Percentiles rank a stretch among this genome's conserved stretches.
These are phyloP conservation scores for Breynia disticha DNA, from an alignment of 441 rosid species.

Conservation along the genomic window DNA sequence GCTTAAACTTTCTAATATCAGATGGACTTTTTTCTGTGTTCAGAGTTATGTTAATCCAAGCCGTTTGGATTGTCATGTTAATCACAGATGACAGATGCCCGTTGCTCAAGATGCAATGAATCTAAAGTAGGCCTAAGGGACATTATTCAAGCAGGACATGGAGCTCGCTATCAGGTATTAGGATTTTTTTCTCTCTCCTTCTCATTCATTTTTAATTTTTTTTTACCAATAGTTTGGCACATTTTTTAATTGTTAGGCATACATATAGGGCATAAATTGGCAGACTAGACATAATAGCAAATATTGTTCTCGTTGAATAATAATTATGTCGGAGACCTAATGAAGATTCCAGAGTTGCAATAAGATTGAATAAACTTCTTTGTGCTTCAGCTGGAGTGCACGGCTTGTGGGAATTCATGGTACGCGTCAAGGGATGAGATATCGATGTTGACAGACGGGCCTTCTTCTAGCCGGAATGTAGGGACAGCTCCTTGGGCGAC, in stretches of 20 bases:
- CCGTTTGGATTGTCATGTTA: conserved; percentile 13
- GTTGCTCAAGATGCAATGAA: conserved; percentile 70
- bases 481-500: conserved; percentile 52
- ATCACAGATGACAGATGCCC: conserved; percentile 85
- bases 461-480: conserved; percentile 35
- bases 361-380: neutral
- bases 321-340: too few relatives aligned
- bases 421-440: conserved; percentile 82
- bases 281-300: too few relatives aligned
- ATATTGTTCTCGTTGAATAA: too few relatives aligned
- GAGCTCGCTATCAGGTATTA: conserved; percentile 87
- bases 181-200: conserved; percentile 1
- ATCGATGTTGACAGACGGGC: conserved; percentile 59
- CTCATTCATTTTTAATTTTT: too few relatives aligned
- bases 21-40: neutral
- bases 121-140: conserved; percentile 70
- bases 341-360: neutral
- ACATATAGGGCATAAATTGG: too few relatives aligned
- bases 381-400: conserved; percentile 70
- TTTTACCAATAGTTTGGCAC: too few relatives aligned
- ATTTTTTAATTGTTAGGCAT: too few relatives aligned
- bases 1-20: neutral
- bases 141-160: conserved; percentile 94
- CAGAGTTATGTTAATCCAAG: neutral
- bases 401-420: conserved; percentile 84